Percentiles rank a stretch among this genome's conserved stretches.
Conservation (phyloP, 192 early-diverging fungal genomes). For the Backusella liffmaniae region DNA sequence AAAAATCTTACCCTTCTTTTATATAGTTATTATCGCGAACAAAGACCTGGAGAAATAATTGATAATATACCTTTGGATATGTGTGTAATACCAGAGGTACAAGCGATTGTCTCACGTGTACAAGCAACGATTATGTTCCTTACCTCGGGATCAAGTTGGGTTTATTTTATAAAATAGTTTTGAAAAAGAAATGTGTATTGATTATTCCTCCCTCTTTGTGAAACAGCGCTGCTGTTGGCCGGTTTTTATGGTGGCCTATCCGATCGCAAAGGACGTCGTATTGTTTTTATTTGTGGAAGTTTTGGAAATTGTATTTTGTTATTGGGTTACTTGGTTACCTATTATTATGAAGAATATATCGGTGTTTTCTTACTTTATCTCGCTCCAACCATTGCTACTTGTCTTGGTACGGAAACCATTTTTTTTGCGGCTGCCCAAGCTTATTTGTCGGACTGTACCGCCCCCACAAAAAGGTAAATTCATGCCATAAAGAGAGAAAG, state of each 20-base stretch:
- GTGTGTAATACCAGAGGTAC: slow-evolving; percentile 35
- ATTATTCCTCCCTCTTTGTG: background rate
- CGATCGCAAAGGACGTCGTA: slow-evolving; percentile 22
- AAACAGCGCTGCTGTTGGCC: slow-evolving; percentile 16
- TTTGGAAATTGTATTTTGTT: slow-evolving; percentile 7
- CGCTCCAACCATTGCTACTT: slow-evolving; percentile 18
- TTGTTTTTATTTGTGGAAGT: slow-evolving; percentile 23
- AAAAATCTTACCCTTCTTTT: background rate
- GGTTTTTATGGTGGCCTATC: slow-evolving; percentile 33
- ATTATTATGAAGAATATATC: slow-evolving; percentile 1
- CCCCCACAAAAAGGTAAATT: slow-evolving; percentile 16
- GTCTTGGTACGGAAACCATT: slow-evolving; percentile 18
- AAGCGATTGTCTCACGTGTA: slow-evolving; percentile 18
- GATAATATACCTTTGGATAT: slow-evolving; percentile 22
- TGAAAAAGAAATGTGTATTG: no score
- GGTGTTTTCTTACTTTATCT: slow-evolving; percentile 29
- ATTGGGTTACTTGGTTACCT: background rate
- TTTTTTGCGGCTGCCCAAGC: slow-evolving; percentile 30
- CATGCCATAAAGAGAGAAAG: background rate
- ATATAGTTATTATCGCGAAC: background rate
- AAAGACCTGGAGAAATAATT: background rate
- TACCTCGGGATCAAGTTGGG: background rate
- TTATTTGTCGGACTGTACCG: slow-evolving; percentile 36
- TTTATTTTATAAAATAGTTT: background rate
- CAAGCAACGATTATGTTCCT: slow-evolving; percentile 22